Base-by-base conservation (phyloP, 2,329 filamentous ascomycete species). In the Nemania sp. region DNA sequence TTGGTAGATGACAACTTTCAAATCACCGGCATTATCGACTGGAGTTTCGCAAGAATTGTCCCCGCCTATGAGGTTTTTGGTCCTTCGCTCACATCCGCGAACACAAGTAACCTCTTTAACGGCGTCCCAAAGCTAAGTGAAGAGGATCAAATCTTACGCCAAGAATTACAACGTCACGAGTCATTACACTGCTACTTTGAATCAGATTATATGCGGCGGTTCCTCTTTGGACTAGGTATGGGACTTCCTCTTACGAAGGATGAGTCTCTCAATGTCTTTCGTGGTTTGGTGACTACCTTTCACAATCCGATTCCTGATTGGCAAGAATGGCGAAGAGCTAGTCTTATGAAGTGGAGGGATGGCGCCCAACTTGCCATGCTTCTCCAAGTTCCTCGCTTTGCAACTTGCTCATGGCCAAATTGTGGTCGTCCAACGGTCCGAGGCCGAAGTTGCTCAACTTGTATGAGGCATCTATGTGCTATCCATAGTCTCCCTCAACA, bases 161-260 rank as follows among this genome's bases (percentile, higher is more conserved):
- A 18, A 35, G 56, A 60, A 22, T 29, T 66, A 18, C 63, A 62
- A 52, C 62, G 13, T 62, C 59, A 26, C 5, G 38, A 38, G 26
- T 49, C 64, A 43, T 58, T 60, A 11, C 22, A 66, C 27, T 72
- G 62, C 66, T 66, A 56, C 45, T 68, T 68, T 41, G 13, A 66
- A 0, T 68, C 56, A n/a, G 71, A 73, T 57, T 60, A 71, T 20
- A 68, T 72, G 54, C 67, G 71, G n/a, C 64, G 69, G 1, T 70
- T 73, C 27, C 66, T 73, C 52, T 73, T 73, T 52, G 69, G 70
- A 29, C 53, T 45, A 11, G 73, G 65, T 2, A 65, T 73, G 32
- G 72, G 72, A 2, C 22, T 74, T 26, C 62, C 59, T 22, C 65
- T 70, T 7, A 47, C 49, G 2, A 52, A 62, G 20, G 35, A 52